Evolutionary conservation across 352 stramenopile species (phyloP).

Genomic region (Phytophthora fragariaefolia): DNA sequence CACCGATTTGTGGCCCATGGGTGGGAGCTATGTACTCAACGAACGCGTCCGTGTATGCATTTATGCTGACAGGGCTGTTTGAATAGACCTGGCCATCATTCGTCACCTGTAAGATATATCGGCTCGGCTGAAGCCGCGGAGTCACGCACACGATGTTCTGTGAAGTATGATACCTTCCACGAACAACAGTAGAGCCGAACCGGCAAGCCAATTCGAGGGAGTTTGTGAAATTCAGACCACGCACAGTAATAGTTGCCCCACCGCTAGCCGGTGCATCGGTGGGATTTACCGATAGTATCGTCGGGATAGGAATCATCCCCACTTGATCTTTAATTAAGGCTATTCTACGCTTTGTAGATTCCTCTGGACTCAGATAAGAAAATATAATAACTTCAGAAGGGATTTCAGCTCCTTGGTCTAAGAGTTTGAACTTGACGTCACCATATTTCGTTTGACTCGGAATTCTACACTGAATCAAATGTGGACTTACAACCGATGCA

Average conservation of each 20-base stretch:
- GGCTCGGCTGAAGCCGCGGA: conserved; percentile 57
- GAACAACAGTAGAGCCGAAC: conserved; percentile 73
- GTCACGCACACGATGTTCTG: conserved; percentile 64
- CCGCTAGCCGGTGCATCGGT: conserved; percentile 26
- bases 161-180: conserved; percentile 57
- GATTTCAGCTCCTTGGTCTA: conserved; percentile 49
- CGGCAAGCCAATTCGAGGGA: conserved; percentile 76
- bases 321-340: conserved; percentile 6
- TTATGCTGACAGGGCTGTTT: conserved; percentile 60
- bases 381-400: conserved; percentile 47
- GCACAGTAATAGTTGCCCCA: conserved; percentile 77
- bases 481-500: conserved; percentile 38
- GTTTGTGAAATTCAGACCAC: conserved; percentile 80
- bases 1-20: conserved; percentile 76
- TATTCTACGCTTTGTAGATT: conserved; percentile 14
- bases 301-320: conserved; percentile 4
- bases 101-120: conserved; percentile 79
- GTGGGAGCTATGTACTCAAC: conserved; percentile 72
- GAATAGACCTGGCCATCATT: conserved; percentile 77
- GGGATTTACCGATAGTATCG: conserved; percentile 33
- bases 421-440: conserved; percentile 50
- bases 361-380: conserved; percentile 44
- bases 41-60: conserved; percentile 78
- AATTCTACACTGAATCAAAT: conserved; percentile 44
- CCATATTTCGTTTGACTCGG: conserved; percentile 46